These are phyloP conservation scores for Monilinia fructigena DNA, from an alignment of 2,329 filamentous ascomycete species.

Conservation along the genomic window DNA sequence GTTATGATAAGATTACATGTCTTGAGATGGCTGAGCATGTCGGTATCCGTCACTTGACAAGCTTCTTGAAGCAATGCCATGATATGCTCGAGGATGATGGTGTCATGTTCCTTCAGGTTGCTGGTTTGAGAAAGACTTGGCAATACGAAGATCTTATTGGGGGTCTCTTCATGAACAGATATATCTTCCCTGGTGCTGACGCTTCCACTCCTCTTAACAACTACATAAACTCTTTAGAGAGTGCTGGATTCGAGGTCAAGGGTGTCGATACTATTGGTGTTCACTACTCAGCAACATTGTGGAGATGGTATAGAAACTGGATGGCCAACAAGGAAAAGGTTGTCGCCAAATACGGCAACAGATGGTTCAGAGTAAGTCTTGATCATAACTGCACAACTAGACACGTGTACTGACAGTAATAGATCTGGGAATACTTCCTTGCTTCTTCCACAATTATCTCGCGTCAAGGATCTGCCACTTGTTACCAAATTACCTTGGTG, in stretches of 20 bases:
- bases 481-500: conserved; percentile 75
- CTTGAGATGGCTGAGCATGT: conserved; percentile 99
- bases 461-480: conserved; percentile 71
- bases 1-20: conserved; percentile 94
- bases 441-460: conserved; percentile 74
- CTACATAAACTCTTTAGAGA: conserved; percentile 81
- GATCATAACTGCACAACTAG: neutral
- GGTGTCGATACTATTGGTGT: conserved; percentile 88
- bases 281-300: conserved; percentile 94
- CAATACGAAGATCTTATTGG: conserved; percentile 98
- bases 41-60: conserved; percentile 81
- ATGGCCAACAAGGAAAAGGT: conserved; percentile 90
- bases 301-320: conserved; percentile 99
- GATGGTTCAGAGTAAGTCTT: conserved; percentile 85
- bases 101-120: conserved; percentile 92
- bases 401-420: conserved; percentile 26
- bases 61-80: conserved; percentile 82
- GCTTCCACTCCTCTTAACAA: conserved; percentile 90
- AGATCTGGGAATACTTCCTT: conserved; percentile 83
- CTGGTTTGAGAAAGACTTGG: conserved; percentile 90
- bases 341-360: conserved; percentile 87
- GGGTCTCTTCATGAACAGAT: conserved; percentile 99
- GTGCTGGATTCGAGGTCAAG: conserved; percentile 88
- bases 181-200: conserved; percentile 95
- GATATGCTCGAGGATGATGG: conserved; percentile 97